Percentiles rank a stretch among this genome's conserved stretches.
phyloP scores from a whole-genome alignment of 2,329 filamentous ascomycete species.

The Hortaea werneckii region DNA sequence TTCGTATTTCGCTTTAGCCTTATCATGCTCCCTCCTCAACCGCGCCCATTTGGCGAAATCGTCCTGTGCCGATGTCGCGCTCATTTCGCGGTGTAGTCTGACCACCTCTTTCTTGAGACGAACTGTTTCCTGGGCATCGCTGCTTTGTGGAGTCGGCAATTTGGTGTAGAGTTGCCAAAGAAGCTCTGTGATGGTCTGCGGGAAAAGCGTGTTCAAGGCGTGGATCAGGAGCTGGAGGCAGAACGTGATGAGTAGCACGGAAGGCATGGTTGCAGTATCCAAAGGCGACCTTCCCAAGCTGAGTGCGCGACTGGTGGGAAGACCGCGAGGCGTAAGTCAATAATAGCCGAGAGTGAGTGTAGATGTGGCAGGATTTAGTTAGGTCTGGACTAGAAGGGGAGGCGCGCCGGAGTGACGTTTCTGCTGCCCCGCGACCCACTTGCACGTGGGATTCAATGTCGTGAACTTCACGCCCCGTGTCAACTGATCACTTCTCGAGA shows the following conservation, averaged over 20 bases:
- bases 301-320: too few relatives aligned
- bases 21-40: constrained; percentile 57
- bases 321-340: too few relatives aligned
- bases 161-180: constrained; percentile 77
- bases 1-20: constrained; percentile 68
- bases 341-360: too few relatives aligned
- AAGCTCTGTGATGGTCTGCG: constrained; percentile 54
- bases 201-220: constrained; percentile 76
- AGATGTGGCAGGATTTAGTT: too few relatives aligned
- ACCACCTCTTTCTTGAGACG: constrained; percentile 70
- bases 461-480: too few relatives aligned
- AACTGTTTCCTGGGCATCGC: constrained; percentile 36
- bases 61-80: constrained; percentile 84
- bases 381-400: too few relatives aligned
- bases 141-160: constrained; percentile 59
- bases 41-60: constrained; percentile 78
- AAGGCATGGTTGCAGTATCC: constrained; percentile 24
- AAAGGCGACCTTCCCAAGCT: too few relatives aligned
- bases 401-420: too few relatives aligned
- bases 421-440: too few relatives aligned
- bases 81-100: constrained; percentile 70
- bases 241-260: constrained; percentile 71
- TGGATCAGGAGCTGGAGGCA: constrained; percentile 70
- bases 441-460: too few relatives aligned
- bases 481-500: too few relatives aligned